phyloP scores from a whole-genome alignment of 108 stramenopile genomes.

The Skeletonema tropicum region DNA sequence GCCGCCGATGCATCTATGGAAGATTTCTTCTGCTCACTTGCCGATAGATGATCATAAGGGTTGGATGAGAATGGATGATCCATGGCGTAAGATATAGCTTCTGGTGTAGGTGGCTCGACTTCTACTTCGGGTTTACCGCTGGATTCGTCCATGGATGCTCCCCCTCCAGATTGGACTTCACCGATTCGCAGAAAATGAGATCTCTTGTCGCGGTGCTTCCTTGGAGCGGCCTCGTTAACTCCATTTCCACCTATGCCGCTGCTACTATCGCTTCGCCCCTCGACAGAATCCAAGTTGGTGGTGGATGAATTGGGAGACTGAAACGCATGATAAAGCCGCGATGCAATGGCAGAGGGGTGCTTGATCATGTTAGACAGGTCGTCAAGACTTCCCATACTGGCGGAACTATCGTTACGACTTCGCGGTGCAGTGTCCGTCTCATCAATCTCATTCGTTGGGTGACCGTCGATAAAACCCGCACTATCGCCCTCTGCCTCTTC shows the following conservation, averaged over 20 bases:
- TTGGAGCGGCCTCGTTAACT: neutral
- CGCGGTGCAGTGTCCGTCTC: neutral
- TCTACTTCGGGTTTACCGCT: neutral
- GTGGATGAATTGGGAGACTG: slow-evolving; percentile 8
- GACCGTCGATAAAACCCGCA: neutral
- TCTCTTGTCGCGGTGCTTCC: slow-evolving; percentile 35
- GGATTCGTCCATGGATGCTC: neutral
- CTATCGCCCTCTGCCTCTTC: neutral
- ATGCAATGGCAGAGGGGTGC: slow-evolving; percentile 25
- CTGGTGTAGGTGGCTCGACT: neutral
- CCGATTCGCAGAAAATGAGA: slow-evolving; percentile 32
- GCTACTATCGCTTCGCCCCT: neutral
- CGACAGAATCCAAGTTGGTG: slow-evolving; percentile 2
- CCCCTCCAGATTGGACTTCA: neutral
- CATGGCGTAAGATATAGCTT: slow-evolving; percentile 26
- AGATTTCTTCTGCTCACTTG: neutral
- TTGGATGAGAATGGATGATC: slow-evolving; percentile 46
- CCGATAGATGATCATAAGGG: slow-evolving; percentile 59
- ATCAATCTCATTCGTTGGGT: neutral
- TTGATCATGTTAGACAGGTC: slow-evolving; percentile 30
- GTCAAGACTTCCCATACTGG: slow-evolving; percentile 33
- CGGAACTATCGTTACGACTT: neutral
- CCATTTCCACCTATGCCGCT: neutral
- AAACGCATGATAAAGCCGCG: slow-evolving; percentile 30
- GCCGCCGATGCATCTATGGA: slow-evolving; percentile 3